Evolutionary conservation across 83 land plant genomes (phyloP).

Genomic region (Picea mariana): DNA sequence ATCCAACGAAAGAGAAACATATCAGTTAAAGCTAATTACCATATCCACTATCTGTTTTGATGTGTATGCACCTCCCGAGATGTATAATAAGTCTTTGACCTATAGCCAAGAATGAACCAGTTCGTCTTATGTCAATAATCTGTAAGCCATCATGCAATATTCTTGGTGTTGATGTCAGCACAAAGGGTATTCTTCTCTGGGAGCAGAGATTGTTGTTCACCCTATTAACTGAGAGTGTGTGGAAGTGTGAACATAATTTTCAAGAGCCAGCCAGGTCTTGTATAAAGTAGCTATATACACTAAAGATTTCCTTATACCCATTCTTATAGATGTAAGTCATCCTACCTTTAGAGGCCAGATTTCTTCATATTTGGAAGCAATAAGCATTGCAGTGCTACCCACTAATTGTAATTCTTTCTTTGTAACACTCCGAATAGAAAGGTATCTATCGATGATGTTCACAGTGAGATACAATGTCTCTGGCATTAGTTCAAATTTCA

Average conservation of each 20-base stretch:
- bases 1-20: neutral
- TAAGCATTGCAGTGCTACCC: constrained; percentile 48
- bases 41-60: constrained; percentile 51
- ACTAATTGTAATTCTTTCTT: constrained; percentile 55
- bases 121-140: neutral
- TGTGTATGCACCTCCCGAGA: constrained; percentile 32
- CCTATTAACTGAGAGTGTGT: neutral
- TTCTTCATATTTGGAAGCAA: constrained; percentile 80
- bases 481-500: constrained; percentile 55
- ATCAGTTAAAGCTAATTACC: constrained; percentile 17
- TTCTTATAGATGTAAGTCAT: neutral
- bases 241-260: neutral
- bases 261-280: neutral
- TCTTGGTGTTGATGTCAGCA: too few relatives aligned
- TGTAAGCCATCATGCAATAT: too few relatives aligned
- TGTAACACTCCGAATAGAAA: constrained; percentile 30
- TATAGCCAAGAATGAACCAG: neutral
- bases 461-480: constrained; percentile 58
- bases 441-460: constrained; percentile 51
- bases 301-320: neutral
- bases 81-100: constrained; percentile 45
- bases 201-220: neutral
- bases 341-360: constrained; percentile 80
- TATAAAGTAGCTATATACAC: too few relatives aligned
- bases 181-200: too few relatives aligned